These are phyloP conservation scores for Hypomontagnella monticulosa DNA, from an alignment of 495 filamentous ascomycete species.

Conservation along the genomic window DNA sequence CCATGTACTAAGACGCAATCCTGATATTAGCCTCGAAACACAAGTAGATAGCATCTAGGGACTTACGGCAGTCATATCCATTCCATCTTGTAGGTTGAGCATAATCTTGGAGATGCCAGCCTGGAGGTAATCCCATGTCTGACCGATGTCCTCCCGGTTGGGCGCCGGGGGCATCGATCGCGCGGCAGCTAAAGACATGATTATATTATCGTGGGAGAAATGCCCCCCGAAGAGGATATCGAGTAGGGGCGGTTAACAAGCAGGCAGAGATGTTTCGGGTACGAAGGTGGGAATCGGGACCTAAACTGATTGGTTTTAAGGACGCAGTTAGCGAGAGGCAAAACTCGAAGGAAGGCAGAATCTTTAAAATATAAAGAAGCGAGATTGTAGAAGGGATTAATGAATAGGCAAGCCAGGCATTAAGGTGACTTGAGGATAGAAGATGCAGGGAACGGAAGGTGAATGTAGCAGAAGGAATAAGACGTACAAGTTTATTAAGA, in stretches of 20 bases:
- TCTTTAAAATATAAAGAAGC: not conserved
- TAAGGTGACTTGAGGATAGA: too few species aligned
- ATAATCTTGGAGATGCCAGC: slow-evolving; percentile 90
- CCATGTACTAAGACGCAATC: slow-evolving; percentile 79
- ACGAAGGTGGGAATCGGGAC: not conserved
- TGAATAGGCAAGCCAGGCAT: too few species aligned
- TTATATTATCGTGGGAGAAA: slow-evolving; percentile 7
- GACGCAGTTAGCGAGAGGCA: slow-evolving; percentile 10
- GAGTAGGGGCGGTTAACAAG: not conserved
- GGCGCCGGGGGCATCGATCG: slow-evolving; percentile 61
- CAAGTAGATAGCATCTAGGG: not conserved
- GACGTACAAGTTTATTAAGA: slow-evolving; percentile 19
- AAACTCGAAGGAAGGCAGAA: not conserved
- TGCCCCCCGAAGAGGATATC: slow-evolving; percentile 28
- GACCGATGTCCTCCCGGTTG: slow-evolving; percentile 82
- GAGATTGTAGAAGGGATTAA: not conserved
- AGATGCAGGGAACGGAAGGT: not conserved
- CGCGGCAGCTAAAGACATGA: slow-evolving; percentile 32
- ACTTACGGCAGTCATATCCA: slow-evolving; percentile 89
- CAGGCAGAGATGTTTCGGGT: not conserved
- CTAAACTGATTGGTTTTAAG: slow-evolving; percentile 6
- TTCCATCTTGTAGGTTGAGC: slow-evolving; percentile 85
- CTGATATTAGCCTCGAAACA: slow-evolving; percentile 13
- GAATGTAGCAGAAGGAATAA: not conserved
- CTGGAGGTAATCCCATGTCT: slow-evolving; percentile 92